These are phyloP conservation scores for Moesziomyces sp. DNA, from an alignment of 1,284 basidiomycete genomes.

Conservation along the genomic window DNA sequence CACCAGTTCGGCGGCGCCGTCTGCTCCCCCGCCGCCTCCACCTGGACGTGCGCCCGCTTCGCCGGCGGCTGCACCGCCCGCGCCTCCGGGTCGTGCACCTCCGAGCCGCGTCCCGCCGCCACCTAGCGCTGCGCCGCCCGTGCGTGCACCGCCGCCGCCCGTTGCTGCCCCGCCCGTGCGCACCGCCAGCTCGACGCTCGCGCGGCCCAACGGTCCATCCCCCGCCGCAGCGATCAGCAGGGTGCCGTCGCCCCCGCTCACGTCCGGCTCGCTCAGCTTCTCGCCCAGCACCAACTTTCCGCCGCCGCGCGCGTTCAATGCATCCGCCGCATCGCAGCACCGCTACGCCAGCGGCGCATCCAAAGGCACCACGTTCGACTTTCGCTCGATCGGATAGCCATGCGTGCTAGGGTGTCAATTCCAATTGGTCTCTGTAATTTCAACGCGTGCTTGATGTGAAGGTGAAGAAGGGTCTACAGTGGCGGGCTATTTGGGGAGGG, in stretches of 20 bases:
- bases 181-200: slow-evolving; percentile 43
- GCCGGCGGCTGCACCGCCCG: slow-evolving; percentile 76
- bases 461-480: not conserved
- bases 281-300: slow-evolving; percentile 36
- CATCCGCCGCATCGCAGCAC: slow-evolving; percentile 33
- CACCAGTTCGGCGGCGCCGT: slow-evolving; percentile 11
- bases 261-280: slow-evolving; percentile 37
- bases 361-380: slow-evolving; percentile 44
- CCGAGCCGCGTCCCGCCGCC: slow-evolving; percentile 76
- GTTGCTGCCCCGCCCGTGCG: slow-evolving; percentile 67
- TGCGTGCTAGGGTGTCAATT: no score
- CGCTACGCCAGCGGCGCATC: slow-evolving; percentile 37
- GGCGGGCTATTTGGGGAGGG: slow-evolving; percentile 5
- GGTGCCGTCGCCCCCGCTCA: slow-evolving; percentile 38
- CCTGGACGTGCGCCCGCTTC: slow-evolving; percentile 76
- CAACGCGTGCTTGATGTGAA: slow-evolving; percentile 3
- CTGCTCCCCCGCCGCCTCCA: slow-evolving; percentile 79
- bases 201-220: slow-evolving; percentile 22
- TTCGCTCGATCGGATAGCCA: slow-evolving; percentile 10
- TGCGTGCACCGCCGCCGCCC: slow-evolving; percentile 74
- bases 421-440: no score
- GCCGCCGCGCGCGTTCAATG: slow-evolving; percentile 41
- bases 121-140: slow-evolving; percentile 75
- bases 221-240: slow-evolving; percentile 12
- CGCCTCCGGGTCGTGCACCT: slow-evolving; percentile 78